Evolutionary conservation across 257 asterid genomes (phyloP).

Genomic region (Knoxia roxburghii): DNA sequence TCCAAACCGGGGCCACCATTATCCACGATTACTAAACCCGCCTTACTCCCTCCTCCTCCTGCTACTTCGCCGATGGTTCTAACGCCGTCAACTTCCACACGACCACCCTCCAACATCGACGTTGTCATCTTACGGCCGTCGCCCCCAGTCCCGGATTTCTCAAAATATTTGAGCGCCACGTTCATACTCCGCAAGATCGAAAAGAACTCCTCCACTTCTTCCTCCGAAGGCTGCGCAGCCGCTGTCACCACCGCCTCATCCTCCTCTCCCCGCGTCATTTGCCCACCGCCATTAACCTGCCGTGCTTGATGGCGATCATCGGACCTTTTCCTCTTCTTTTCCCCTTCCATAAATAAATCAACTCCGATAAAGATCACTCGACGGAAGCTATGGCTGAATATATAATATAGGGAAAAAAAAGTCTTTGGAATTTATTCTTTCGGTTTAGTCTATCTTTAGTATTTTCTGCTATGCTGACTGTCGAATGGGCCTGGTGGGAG

Average conservation of each 20-base stretch:
- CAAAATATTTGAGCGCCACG: constrained; percentile 31
- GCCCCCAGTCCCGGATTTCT: constrained; percentile 16
- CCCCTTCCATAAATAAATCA: constrained; percentile 25
- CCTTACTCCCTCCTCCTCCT: constrained; percentile 2
- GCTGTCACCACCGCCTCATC: constrained; percentile 9
- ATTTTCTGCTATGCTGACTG: too few species aligned
- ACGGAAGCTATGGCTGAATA: neutral
- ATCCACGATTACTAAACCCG: neutral
- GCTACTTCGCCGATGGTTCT: too few species aligned
- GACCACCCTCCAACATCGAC: neutral
- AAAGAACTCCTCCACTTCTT: constrained; percentile 43
- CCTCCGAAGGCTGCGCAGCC: constrained; percentile 33
- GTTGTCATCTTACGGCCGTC: constrained; percentile 2
- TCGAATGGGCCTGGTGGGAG: neutral
- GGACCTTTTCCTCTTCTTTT: constrained; percentile 29
- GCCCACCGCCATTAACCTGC: neutral
- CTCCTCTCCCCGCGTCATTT: constrained; percentile 5
- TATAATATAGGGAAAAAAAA: neutral
- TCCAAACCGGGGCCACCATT: constrained; percentile 16
- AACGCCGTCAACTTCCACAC: constrained; percentile 1
- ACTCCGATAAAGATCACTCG: neutral
- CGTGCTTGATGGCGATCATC: constrained; percentile 2
- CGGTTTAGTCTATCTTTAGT: constrained; percentile 1
- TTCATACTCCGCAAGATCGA: constrained; percentile 37
- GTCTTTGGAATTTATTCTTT: constrained; percentile 5